These are phyloP conservation scores for Lablab purpureus DNA, from an alignment of 306 rosid genomes.

Conservation along the genomic window DNA sequence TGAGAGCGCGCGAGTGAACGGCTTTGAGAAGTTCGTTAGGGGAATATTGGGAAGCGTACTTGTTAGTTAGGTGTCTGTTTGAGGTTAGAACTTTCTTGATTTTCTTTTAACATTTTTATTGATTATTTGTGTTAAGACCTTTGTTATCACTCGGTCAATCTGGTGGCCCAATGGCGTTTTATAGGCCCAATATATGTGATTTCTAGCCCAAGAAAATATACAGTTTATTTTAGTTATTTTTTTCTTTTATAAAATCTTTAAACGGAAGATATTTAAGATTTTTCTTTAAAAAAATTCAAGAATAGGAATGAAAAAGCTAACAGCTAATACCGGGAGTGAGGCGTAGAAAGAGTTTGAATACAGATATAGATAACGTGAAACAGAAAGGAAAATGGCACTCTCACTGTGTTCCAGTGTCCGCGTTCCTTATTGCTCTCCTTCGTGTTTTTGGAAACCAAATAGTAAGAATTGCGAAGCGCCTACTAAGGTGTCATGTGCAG, in stretches of 20 bases:
- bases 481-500: slow-evolving; percentile 40
- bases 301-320: neutral
- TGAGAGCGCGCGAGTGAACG: neutral
- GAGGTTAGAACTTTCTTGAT: slow-evolving; percentile 29
- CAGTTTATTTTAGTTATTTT: neutral
- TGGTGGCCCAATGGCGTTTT: neutral
- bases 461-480: slow-evolving; percentile 6
- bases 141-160: neutral
- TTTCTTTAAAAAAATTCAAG: neutral
- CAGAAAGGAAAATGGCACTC: slow-evolving; percentile 64
- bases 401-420: slow-evolving; percentile 50
- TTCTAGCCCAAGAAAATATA: neutral
- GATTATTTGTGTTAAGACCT: neutral
- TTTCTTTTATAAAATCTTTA: neutral
- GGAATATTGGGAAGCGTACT: slow-evolving; percentile 44
- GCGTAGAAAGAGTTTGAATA: slow-evolving; percentile 37
- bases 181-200: neutral
- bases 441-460: slow-evolving; percentile 45
- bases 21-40: slow-evolving; percentile 30
- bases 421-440: slow-evolving; percentile 45
- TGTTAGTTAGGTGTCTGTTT: slow-evolving; percentile 39
- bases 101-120: neutral
- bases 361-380: slow-evolving; percentile 35
- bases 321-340: slow-evolving; percentile 31
- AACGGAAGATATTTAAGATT: slow-evolving; percentile 6